Evolutionary conservation across 805 yeast species (phyloP).

Genomic region (Lipomyces spencermartinsiae): DNA sequence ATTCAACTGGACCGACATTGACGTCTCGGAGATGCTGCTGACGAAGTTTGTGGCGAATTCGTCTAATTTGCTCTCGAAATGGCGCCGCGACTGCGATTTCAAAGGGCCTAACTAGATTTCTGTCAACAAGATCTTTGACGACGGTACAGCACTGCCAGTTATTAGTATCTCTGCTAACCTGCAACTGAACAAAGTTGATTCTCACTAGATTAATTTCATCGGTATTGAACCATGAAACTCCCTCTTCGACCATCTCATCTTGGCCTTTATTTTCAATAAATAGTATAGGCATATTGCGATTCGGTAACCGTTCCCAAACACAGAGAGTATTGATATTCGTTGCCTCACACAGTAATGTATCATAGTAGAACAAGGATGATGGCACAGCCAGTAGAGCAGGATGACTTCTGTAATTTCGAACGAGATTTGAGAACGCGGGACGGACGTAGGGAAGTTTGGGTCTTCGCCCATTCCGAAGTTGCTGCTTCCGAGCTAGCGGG

Average conservation of each 20-base stretch:
- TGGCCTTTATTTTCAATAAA: conserved; percentile 26
- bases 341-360: conserved; percentile 33
- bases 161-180: neutral
- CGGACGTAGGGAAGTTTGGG: conserved; percentile 19
- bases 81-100: conserved; percentile 37
- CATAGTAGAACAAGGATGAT: conserved; percentile 34
- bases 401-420: conserved; percentile 37
- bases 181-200: neutral
- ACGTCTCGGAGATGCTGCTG: conserved; percentile 29
- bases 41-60: conserved; percentile 24
- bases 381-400: conserved; percentile 35
- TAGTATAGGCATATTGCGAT: conserved; percentile 27
- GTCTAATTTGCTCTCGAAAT: conserved; percentile 32
- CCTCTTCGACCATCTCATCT: conserved; percentile 38
- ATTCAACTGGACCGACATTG: conserved; percentile 36
- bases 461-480: neutral
- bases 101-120: conserved; percentile 15
- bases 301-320: conserved; percentile 30
- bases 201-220: conserved; percentile 25
- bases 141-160: conserved; percentile 13
- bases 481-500: conserved; percentile 31
- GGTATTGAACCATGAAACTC: conserved; percentile 34
- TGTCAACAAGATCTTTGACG: conserved; percentile 17
- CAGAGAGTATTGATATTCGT: conserved; percentile 22
- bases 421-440: conserved; percentile 32